phyloP scores from a whole-genome alignment of 2,329 filamentous ascomycete species.

The Malbranchea zuffiana region DNA sequence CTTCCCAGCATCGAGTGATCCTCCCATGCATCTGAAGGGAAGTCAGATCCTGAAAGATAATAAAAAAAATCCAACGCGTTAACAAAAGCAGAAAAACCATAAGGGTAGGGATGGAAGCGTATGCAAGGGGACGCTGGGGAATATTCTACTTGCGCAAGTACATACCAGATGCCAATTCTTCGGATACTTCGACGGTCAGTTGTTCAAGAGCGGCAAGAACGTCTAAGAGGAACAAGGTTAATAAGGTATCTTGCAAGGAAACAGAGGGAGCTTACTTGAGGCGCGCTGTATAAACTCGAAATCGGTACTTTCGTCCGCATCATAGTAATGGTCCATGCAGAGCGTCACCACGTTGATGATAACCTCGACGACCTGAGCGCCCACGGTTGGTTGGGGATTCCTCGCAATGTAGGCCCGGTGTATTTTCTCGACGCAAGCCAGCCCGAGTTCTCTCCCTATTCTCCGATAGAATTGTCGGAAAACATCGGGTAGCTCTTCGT shows the following conservation, averaged over 20 bases:
- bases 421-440: conserved; percentile 25
- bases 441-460: conserved; percentile 26
- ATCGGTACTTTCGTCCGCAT: conserved; percentile 24
- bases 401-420: conserved; percentile 23
- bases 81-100: conserved; percentile 15
- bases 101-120: conserved; percentile 1
- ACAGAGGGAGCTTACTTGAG: conserved; percentile 22
- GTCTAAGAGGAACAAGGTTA: conserved; percentile 18
- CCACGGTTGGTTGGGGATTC: conserved; percentile 20
- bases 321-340: conserved; percentile 31
- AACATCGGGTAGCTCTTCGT: conserved; percentile 22
- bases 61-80: conserved; percentile 17
- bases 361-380: conserved; percentile 27
- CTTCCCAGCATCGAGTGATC: conserved; percentile 32
- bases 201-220: conserved; percentile 26
- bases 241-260: conserved; percentile 3
- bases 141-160: conserved; percentile 1
- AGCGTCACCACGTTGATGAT: conserved; percentile 29
- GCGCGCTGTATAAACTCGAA: conserved; percentile 24
- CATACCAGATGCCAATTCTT: conserved; percentile 33
- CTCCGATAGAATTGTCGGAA: conserved; percentile 20
- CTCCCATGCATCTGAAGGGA: conserved; percentile 34
- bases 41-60: conserved; percentile 28
- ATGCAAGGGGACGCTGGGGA: not conserved
- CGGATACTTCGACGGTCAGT: conserved; percentile 27